Percentiles rank a stretch among this genome's conserved stretches.
phyloP scores from a whole-genome alignment of 768 basidiomycete genomes.

The Calvatia gigantea region DNA sequence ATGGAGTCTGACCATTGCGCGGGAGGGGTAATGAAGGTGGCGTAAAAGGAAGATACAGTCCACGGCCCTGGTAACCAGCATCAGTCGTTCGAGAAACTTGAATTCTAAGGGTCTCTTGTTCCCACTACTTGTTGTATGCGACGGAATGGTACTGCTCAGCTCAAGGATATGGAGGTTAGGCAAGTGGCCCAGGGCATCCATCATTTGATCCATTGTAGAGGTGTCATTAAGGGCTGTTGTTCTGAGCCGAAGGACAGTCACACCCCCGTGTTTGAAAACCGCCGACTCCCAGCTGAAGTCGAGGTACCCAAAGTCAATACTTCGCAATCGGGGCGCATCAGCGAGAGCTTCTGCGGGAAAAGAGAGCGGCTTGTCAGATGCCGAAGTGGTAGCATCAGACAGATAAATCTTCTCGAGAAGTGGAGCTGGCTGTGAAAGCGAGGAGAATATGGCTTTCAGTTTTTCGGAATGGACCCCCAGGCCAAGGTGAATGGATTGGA shows the following conservation, averaged over 20 bases:
- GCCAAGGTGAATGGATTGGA: slow-evolving; percentile 28
- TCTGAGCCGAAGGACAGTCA: neutral
- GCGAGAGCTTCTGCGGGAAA: neutral
- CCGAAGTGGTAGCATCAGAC: neutral
- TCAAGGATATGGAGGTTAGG: neutral
- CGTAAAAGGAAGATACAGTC: neutral
- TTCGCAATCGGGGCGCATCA: neutral
- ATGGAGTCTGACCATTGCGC: neutral
- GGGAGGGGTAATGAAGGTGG: neutral
- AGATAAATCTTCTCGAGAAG: slow-evolving; percentile 2
- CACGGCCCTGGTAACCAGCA: neutral
- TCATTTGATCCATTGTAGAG: neutral
- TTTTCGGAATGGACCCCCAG: slow-evolving; percentile 9
- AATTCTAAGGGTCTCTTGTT: neutral
- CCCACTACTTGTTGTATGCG: neutral
- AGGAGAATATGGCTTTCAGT: neutral
- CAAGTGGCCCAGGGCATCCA: neutral
- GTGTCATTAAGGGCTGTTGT: neutral
- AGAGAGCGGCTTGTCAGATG: neutral
- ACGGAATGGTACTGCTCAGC: neutral
- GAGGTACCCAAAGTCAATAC: neutral
- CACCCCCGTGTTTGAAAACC: slow-evolving; percentile 2
- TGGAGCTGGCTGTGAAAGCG: neutral
- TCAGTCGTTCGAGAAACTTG: neutral
- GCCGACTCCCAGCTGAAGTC: neutral